phyloP scores from a whole-genome alignment of 345 rosid genomes.

The Citrus reticulata region DNA sequence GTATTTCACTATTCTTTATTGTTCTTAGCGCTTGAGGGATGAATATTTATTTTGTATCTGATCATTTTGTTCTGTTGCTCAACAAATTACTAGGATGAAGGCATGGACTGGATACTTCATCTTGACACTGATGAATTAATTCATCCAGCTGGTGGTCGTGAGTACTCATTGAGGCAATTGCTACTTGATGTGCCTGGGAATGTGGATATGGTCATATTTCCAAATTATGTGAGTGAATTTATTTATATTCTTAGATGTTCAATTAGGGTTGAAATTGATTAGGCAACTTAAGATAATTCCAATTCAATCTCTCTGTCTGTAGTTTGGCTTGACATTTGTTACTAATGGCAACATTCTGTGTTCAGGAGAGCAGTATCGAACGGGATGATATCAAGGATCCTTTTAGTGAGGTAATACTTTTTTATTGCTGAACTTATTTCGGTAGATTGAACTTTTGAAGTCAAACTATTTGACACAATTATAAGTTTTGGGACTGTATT shows the following conservation, averaged over 20 bases:
- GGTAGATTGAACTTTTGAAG: constrained; percentile 4
- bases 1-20: constrained; percentile 2
- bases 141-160: constrained; percentile 90
- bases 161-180: constrained; percentile 81
- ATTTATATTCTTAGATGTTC: constrained; percentile 9
- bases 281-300: background rate
- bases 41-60: constrained; percentile 5
- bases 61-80: constrained; percentile 5
- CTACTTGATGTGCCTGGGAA: constrained; percentile 79
- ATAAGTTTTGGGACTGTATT: background rate
- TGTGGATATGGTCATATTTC: constrained; percentile 90
- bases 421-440: background rate
- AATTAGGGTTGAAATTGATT: background rate
- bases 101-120: constrained; percentile 92
- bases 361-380: constrained; percentile 88
- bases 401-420: constrained; percentile 68
- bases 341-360: constrained; percentile 9
- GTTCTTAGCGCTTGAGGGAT: constrained; percentile 17
- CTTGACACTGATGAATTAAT: constrained; percentile 92
- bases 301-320: background rate
- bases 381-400: constrained; percentile 89
- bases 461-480: background rate
- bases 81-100: constrained; percentile 55
- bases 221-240: constrained; percentile 78
- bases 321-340: constrained; percentile 1